A percentile compares a stretch with the other conserved stretches of the same genome.
These are phyloP conservation scores for Parasarocladium wereldwijsianum DNA, from an alignment of 2,329 filamentous ascomycete species.

Conservation along the genomic window DNA sequence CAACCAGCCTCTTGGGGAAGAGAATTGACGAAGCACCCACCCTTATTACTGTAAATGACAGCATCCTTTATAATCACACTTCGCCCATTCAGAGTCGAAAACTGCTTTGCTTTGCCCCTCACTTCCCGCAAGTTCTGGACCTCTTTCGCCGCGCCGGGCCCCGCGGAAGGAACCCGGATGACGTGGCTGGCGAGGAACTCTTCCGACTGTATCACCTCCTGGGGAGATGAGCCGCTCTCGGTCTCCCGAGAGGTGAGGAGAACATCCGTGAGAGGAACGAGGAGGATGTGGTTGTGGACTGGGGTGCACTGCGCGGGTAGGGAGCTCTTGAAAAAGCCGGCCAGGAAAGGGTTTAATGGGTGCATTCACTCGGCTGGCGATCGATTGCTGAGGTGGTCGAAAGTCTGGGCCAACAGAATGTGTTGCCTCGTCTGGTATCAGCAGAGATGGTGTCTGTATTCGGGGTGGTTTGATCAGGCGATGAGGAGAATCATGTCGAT, in stretches of 20 bases:
- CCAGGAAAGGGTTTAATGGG: constrained; percentile 96
- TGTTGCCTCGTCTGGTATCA: too few relatives aligned
- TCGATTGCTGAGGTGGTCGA: too few relatives aligned
- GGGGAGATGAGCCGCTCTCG: constrained; percentile 62
- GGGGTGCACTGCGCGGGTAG: constrained; percentile 84
- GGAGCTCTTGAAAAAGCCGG: constrained; percentile 96
- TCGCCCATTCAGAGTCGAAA: constrained; percentile 80
- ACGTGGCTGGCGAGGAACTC: constrained; percentile 97
- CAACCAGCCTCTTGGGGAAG: constrained; percentile 10
- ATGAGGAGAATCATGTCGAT: too few relatives aligned
- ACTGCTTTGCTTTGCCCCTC: constrained; percentile 86
- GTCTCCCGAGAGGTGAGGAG: constrained; percentile 77
- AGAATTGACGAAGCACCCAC: constrained; percentile 26
- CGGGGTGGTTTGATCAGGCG: too few relatives aligned
- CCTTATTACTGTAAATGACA: constrained; percentile 91
- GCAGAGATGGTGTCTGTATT: too few relatives aligned
- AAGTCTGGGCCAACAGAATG: too few relatives aligned
- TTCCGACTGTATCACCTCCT: constrained; percentile 74
- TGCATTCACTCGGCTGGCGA: constrained; percentile 54
- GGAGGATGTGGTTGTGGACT: constrained; percentile 79
- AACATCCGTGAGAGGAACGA: constrained; percentile 86
- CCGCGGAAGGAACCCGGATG: constrained; percentile 57
- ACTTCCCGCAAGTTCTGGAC: constrained; percentile 67
- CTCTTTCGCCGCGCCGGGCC: constrained; percentile 35
- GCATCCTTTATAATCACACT: constrained; percentile 91